Evolutionary conservation across 2,329 filamentous ascomycete species (phyloP).

Genomic region (Fonsecaea pugnacius): DNA sequence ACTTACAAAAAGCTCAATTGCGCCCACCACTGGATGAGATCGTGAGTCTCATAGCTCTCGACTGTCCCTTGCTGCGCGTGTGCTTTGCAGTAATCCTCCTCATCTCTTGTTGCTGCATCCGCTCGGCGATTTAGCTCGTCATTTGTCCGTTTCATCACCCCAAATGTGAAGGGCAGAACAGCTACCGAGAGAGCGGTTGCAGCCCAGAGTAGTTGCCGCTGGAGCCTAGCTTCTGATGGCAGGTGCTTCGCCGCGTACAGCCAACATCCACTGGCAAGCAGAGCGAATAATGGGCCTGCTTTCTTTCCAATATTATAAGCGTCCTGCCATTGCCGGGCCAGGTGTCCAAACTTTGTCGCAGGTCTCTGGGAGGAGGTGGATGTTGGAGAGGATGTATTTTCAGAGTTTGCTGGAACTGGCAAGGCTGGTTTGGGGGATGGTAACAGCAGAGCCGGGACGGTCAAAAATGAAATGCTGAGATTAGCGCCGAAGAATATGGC

Average conservation of each 20-base stretch:
- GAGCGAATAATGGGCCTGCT: conserved; percentile 22
- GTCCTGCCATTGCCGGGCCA: conserved; percentile 25
- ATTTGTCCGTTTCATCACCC: conserved; percentile 27
- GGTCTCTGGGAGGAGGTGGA: conserved; percentile 16
- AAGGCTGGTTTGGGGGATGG: conserved; percentile 15
- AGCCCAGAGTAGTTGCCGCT: conserved; percentile 18
- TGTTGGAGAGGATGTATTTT: conserved; percentile 20
- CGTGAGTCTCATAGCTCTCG: conserved; percentile 22
- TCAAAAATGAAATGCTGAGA: conserved; percentile 17
- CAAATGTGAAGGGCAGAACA: conserved; percentile 25
- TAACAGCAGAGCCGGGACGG: conserved; percentile 18
- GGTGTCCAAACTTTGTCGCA: conserved; percentile 15
- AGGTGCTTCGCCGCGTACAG: conserved; percentile 17
- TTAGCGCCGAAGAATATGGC: conserved; percentile 24
- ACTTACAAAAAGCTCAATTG: conserved; percentile 22
- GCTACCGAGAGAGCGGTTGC: conserved; percentile 14
- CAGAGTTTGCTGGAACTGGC: conserved; percentile 16
- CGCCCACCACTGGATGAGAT: conserved; percentile 27
- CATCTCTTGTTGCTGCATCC: conserved; percentile 13
- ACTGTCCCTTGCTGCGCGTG: conserved; percentile 10
- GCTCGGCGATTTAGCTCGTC: conserved; percentile 23
- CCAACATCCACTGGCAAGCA: conserved; percentile 16
- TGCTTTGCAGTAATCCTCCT: conserved; percentile 17
- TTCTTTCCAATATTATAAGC: conserved; percentile 25
- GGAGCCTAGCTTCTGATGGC: not conserved